Conservation (phyloP, 495 filamentous ascomycete species). For the Parmelia sp. region DNA sequence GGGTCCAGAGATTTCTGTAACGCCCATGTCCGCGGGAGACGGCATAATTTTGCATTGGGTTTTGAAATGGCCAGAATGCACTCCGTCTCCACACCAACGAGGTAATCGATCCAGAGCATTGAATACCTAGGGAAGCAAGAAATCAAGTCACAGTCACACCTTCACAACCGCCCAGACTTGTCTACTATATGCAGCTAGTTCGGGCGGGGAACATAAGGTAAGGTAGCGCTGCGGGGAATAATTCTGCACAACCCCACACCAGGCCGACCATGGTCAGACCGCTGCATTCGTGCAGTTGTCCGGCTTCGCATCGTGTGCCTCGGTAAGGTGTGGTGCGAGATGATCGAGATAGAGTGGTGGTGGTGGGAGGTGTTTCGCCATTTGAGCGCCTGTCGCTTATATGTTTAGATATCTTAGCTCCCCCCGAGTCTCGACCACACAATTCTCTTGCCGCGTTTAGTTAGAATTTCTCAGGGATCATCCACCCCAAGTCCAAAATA, state of each 20-base stretch:
- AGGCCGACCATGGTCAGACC: background rate
- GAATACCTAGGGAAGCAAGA: background rate
- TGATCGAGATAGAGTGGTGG: background rate
- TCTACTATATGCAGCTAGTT: background rate
- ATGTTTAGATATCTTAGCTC: background rate
- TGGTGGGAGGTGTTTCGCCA: background rate
- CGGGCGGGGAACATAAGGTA: background rate
- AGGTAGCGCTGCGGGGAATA: background rate
- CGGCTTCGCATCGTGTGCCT: background rate
- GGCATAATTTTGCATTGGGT: background rate
- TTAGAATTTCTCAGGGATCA: background rate
- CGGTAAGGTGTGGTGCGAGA: background rate
- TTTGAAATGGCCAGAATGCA: background rate
- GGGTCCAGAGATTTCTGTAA: conserved; percentile 3
- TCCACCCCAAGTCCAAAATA: background rate
- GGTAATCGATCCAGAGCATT: background rate
- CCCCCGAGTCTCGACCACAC: background rate
- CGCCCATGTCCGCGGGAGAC: background rate
- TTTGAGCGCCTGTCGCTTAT: conserved; percentile 5
- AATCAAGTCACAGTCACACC: background rate
- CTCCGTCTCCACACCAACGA: background rate
- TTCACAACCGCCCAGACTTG: background rate
- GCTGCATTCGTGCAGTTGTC: background rate
- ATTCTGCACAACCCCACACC: background rate
- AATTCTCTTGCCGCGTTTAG: background rate